Base-by-base conservation (phyloP, 805 yeast genomes). In the Saccharomycopsis lassenensis region DNA sequence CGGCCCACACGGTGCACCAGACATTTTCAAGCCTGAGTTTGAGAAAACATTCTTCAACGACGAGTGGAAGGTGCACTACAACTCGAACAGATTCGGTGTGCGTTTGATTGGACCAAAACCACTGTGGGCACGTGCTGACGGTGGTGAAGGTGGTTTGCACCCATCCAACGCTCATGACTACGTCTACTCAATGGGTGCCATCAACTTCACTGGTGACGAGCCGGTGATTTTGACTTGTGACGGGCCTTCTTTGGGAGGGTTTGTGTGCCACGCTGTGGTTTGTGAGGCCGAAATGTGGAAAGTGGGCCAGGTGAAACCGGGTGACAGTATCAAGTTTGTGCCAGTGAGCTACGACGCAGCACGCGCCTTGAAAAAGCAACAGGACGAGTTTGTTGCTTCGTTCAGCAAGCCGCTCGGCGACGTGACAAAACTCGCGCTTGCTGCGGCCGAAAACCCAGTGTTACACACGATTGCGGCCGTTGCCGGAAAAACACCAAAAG, bases 91-190 rank as follows among this genome's bases (percentile, higher is more conserved):
- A 56, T 89, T 89, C 58, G 98, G 98, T 55, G 94, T 89, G 24
- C 74, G 97, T 54, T 66, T 89, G 48, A 76, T 81, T 46, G 96
- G 96, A 30, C 97, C 97, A 40, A 89, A 86, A 58, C 98, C 97
- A 8, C 69, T 73, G 52, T 91, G 97, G 98, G 95, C 96, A 8
- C 74, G 98, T 62, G 56, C 69, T 7, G 95, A 86, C 55, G 98
- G 97, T 61, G 98, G 97, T 43, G 95, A 86, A 51, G 98, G 91
- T 40, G 98, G 98, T 39, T 67, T 89, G 52, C 98, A 89, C 63
- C 98, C 98, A 33, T 86, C 96, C n/a, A 89, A 89, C 59, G 87
- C 95, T 29, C 97, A 89, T 55, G 98, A 89, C 62, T 91, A 89
- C 53, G 97, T 89, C 36, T 89, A 89, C 57, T 85, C 97, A 1